Evolutionary conservation across 2,329 filamentous ascomycete species (phyloP), one percentile per base, ranked within the genome.

Genomic region (Phaeosphaeria sp.): DNA sequence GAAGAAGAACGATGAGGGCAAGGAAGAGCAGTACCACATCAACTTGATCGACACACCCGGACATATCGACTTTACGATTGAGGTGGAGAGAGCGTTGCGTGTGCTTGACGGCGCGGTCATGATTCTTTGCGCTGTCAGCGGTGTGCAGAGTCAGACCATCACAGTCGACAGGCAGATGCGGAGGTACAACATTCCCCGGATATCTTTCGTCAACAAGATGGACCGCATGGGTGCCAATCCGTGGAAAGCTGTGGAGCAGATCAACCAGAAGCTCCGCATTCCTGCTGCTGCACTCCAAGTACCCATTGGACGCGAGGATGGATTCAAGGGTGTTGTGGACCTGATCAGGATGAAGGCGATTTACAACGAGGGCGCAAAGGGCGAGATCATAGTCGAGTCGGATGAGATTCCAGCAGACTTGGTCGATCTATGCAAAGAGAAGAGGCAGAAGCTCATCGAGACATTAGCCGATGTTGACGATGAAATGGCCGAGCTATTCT

Each of bases 151-250:
- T 75, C 95, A 99, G 81, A 99, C 95, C 20, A 97, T 97, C 70
- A 99, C 95, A 1, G 95, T 99, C 64, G 93, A 99, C 78, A 87
- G 95, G 69, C 95, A 99, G 82, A 99, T 99, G 95, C 92, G 93
- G 83, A 89, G 95, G 68, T 99, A 99, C 84, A 94, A 98, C 75
- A 89, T 99, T 62, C 95, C 95, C 60, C 87, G 95, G 69, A 89
- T 99, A 77, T 96, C 91, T 53, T 99, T 99, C 74, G 88, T 99
- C 77, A 99, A 99, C 84, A 99, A 99, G 85, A 98, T 99, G 94
- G 95, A 99, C 75, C 90, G 95, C 65, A 97, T 97, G 91, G 95
- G 95, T 59, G 92, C 95, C 64, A 98, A 99, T 76, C 95, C 95
- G 8, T 99, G 93, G 88, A 97, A 96, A 81, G 93, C 93, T 8